Evolutionary conservation across 2,329 filamentous ascomycete species (phyloP).

Genomic region (Furcasterigmium sp.): DNA sequence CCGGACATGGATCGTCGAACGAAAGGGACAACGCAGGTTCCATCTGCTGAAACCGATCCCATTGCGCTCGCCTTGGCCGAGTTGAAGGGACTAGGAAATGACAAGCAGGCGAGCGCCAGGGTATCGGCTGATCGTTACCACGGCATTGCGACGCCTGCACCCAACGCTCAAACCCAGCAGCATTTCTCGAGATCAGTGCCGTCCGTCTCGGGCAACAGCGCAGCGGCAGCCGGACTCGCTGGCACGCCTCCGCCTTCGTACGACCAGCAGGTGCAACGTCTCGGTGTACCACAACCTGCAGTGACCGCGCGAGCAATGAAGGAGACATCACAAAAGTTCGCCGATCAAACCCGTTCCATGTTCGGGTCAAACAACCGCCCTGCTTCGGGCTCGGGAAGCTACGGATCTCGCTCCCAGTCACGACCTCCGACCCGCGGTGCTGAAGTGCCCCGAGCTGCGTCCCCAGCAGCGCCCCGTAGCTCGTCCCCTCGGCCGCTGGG

Average conservation of each 20-base stretch:
- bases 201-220: slow-evolving; percentile 28
- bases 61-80: slow-evolving; percentile 91
- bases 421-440: slow-evolving; percentile 55
- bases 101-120: slow-evolving; percentile 74
- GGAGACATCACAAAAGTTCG: slow-evolving; percentile 84
- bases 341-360: slow-evolving; percentile 75
- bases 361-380: slow-evolving; percentile 44
- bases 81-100: slow-evolving; percentile 72
- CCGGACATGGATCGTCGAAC: slow-evolving; percentile 55
- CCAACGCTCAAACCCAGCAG: slow-evolving; percentile 29
- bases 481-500: slow-evolving; percentile 58
- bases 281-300: slow-evolving; percentile 86
- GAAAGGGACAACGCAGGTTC: slow-evolving; percentile 29
- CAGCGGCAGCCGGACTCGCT: slow-evolving; percentile 52
- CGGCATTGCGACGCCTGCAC: slow-evolving; percentile 81
- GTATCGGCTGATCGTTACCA: slow-evolving; percentile 95
- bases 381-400: slow-evolving; percentile 29
- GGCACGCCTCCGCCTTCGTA: slow-evolving; percentile 86
- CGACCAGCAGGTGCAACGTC: slow-evolving; percentile 67
- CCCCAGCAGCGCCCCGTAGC: slow-evolving; percentile 63
- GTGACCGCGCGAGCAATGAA: slow-evolving; percentile 95
- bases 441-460: slow-evolving; percentile 55
- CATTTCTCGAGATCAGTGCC: slow-evolving; percentile 37
- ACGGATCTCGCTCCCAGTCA: slow-evolving; percentile 36
- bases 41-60: slow-evolving; percentile 68